Base-by-base conservation (phyloP, 2,329 filamentous ascomycete species). In the Alternaria tenuissima region DNA sequence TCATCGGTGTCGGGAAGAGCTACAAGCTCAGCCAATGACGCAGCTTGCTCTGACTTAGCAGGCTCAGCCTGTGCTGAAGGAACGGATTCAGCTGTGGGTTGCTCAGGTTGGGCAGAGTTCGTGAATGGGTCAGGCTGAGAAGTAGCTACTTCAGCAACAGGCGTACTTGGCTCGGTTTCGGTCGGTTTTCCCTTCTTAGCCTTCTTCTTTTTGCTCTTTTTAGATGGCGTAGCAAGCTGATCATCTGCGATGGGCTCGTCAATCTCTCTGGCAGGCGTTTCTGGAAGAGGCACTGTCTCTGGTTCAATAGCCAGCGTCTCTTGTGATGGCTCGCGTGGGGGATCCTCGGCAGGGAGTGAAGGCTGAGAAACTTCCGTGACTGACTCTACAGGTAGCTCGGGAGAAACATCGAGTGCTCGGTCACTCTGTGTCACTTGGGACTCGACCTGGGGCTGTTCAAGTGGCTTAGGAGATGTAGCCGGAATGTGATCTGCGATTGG, bases 141-240 rank as follows among this genome's bases (percentile, higher is more conserved):
- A 7, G 34, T 28, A 11, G 44, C 12, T 16, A 63, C 58, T 48
- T 67, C 66, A 36, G 18, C 41, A 7, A 34, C 24, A 22, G 60
- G 42, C 11, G 59, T 67, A 20, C 43, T 55, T 20, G 61, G 64
- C 41, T 67, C 62, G 2, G 59, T 44, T 4, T 64, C 65, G 22
- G 32, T 24, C 3, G 53, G 36, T 32, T 64, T 64, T 12, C 42
- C 57, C 42, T 64, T 63, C 55, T 67, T 69, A 1, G 59, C 59
- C 38, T 65, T 69, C 54, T 81, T 79, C 59, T 84, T 84, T 12
- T 79, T 65, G 4, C 47, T 79, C 63, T 83, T 85, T 62, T 81
- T 80, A 51, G 79, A 81, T 32, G 72, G 69, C 3, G 57, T 52
- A 1, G 42, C 30, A 3, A 47, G 18, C 52, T 66, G 61, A 24